Conservation (phyloP, 805 yeast species). For the Ogataea dorogensis region DNA sequence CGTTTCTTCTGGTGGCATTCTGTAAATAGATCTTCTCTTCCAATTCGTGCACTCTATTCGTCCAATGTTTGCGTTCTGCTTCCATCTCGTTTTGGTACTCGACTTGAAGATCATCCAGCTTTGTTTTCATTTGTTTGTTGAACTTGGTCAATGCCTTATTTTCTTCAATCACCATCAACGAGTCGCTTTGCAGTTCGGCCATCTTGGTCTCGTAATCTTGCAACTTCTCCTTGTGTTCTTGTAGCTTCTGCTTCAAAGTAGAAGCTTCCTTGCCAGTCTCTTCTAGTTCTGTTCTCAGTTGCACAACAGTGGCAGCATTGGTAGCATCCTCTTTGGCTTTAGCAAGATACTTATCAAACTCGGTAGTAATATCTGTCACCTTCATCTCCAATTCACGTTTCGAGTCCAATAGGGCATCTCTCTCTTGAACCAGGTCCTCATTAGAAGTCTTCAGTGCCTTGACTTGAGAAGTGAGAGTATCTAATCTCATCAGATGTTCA, state of each 20-base stretch:
- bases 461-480: slow-evolving; percentile 51
- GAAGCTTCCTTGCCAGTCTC: slow-evolving; percentile 33
- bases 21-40: slow-evolving; percentile 50
- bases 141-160: slow-evolving; percentile 59
- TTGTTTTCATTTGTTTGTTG: slow-evolving; percentile 48
- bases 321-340: slow-evolving; percentile 33
- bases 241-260: slow-evolving; percentile 32
- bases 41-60: slow-evolving; percentile 49
- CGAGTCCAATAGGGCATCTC: slow-evolving; percentile 56
- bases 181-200: slow-evolving; percentile 48
- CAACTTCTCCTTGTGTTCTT: slow-evolving; percentile 21
- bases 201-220: slow-evolving; percentile 26
- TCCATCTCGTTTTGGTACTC: slow-evolving; percentile 53
- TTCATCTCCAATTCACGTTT: slow-evolving; percentile 46
- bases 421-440: slow-evolving; percentile 59
- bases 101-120: slow-evolving; percentile 45
- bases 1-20: slow-evolving; percentile 48
- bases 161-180: slow-evolving; percentile 61
- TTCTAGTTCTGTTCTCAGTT: slow-evolving; percentile 36
- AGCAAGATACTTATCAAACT: slow-evolving; percentile 38
- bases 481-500: slow-evolving; percentile 45
- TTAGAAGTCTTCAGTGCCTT: slow-evolving; percentile 56
- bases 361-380: slow-evolving; percentile 40
- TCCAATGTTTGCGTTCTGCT: slow-evolving; percentile 55
- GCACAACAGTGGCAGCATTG: slow-evolving; percentile 31